Evolutionary conservation across 1,284 basidiomycete genomes (phyloP).

Genomic region (Afroboletus lepidellus): DNA sequence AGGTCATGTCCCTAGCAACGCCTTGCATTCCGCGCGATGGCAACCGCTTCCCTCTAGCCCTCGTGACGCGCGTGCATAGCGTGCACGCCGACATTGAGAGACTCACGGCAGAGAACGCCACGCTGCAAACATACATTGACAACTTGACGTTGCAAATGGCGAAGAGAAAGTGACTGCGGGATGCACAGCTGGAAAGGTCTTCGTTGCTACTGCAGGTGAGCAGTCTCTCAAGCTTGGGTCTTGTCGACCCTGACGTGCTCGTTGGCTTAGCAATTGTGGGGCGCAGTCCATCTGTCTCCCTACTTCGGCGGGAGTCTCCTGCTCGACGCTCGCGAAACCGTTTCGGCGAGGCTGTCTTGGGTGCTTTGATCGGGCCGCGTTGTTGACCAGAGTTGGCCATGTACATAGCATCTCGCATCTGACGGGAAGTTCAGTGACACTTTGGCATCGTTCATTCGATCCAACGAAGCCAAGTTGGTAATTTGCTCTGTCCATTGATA

Average conservation of each 20-base stretch:
- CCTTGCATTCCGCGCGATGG: not conserved
- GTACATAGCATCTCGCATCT: constrained; percentile 13
- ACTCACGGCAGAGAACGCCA: constrained; percentile 74
- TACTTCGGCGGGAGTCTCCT: not conserved
- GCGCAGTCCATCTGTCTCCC: not conserved
- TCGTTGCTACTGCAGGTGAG: constrained; percentile 8
- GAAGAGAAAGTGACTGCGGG: constrained; percentile 51
- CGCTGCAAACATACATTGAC: constrained; percentile 85
- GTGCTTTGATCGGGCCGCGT: not conserved
- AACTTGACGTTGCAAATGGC: constrained; percentile 84
- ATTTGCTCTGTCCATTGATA: too few species aligned
- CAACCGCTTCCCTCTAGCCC: constrained; percentile 43
- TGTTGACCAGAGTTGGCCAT: constrained; percentile 1
- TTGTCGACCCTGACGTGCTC: not conserved
- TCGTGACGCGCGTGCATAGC: constrained; percentile 62
- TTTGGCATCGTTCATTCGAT: not conserved
- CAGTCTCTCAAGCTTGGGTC: not conserved
- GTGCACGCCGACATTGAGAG: constrained; percentile 78
- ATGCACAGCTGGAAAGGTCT: not conserved
- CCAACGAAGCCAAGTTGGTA: too few species aligned
- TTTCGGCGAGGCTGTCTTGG: not conserved
- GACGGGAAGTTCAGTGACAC: not conserved
- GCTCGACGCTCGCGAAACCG: not conserved
- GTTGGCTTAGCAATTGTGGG: not conserved
- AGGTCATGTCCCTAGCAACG: not conserved